Base-by-base conservation (phyloP, 148 eudicot genomes). In the Chenopodium formosanum region DNA sequence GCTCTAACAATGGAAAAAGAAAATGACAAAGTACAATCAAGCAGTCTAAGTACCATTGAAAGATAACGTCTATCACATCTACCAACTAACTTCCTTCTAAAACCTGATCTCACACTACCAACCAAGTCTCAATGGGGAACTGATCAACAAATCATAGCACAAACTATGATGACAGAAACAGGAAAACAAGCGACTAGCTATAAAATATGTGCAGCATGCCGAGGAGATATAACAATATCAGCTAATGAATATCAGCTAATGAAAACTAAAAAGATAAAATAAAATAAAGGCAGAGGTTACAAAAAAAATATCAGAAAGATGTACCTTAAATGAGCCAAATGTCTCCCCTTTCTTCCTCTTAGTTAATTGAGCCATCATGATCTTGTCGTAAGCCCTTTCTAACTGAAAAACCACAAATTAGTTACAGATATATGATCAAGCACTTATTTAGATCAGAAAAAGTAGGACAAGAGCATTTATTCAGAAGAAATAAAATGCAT, bases 281-380 rank as follows among this genome's bases (percentile, higher is more conserved):
- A 1, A 62, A 20, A 62, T 1, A 7, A 7, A 62, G 66, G 27
- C 23, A 62, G 10, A 62, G 25, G 66, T 4, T 4, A 20, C 25
- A 1, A 19, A 62, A 71, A 25, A 25, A 47, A 63, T 23, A 4
- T 63, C 29, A 22, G 12, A 52, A 77, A 53, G 19, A 53, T 75
- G 64, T 86, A 95, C 99, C 99, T 88, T 77, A 82, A 91, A 91
- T 47, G 92, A 84, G 78, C 94, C 97, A 90, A 85, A 92, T 68
- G 94, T 93, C 81, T 91, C 94, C 29, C 97, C 99, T 83, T 93
- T 92, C 90, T 95, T 95, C 81, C 98, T 80, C 83, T 92, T 92
- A 23, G 87, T 81, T 81, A 95, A 82, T 78, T 93, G 97, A 12
- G 90, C 88, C 97, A 95, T 91, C 99, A 93, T 93, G 86, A 95